These are phyloP conservation scores for Silene vulgaris DNA, from an alignment of 179 eudicot species.

Conservation along the genomic window DNA sequence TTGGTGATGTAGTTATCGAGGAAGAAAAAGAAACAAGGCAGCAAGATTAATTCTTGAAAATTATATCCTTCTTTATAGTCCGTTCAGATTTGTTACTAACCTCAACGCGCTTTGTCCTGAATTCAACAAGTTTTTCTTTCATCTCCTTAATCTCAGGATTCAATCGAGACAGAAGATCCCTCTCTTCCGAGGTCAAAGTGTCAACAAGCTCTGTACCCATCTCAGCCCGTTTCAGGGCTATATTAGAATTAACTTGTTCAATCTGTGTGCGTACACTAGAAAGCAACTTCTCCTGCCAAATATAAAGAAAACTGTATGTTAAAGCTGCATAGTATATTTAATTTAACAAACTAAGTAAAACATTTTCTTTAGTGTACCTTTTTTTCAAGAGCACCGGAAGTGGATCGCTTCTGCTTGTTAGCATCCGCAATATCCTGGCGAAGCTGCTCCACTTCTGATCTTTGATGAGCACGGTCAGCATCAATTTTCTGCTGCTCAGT, in stretches of 20 bases:
- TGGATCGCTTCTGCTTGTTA: slow-evolving; percentile 71
- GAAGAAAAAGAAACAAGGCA: background rate
- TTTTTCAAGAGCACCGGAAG: slow-evolving; percentile 66
- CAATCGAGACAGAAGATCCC: slow-evolving; percentile 58
- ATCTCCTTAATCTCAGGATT: slow-evolving; percentile 89
- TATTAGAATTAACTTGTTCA: slow-evolving; percentile 64
- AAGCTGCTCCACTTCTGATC: slow-evolving; percentile 77
- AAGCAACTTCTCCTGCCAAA: slow-evolving; percentile 64
- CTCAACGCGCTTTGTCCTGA: slow-evolving; percentile 82
- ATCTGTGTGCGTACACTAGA: slow-evolving; percentile 60
- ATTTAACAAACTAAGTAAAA: background rate
- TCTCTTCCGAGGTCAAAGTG: slow-evolving; percentile 77
- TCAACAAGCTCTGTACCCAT: slow-evolving; percentile 99
- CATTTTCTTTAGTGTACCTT: slow-evolving; percentile 43
- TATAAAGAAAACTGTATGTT: background rate
- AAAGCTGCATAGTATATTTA: background rate
- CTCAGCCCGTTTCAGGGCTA: slow-evolving; percentile 65
- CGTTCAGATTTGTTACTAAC: slow-evolving; percentile 31
- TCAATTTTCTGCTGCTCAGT: slow-evolving; percentile 90
- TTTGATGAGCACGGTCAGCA: slow-evolving; percentile 81
- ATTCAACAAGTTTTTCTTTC: slow-evolving; percentile 69
- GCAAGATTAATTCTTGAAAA: background rate
- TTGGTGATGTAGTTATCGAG: background rate
- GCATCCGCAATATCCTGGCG: slow-evolving; percentile 70
- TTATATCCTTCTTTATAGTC: background rate